Evolutionary conservation across 768 basidiomycete genomes (phyloP).

Genomic region (Podaxis sp.): DNA sequence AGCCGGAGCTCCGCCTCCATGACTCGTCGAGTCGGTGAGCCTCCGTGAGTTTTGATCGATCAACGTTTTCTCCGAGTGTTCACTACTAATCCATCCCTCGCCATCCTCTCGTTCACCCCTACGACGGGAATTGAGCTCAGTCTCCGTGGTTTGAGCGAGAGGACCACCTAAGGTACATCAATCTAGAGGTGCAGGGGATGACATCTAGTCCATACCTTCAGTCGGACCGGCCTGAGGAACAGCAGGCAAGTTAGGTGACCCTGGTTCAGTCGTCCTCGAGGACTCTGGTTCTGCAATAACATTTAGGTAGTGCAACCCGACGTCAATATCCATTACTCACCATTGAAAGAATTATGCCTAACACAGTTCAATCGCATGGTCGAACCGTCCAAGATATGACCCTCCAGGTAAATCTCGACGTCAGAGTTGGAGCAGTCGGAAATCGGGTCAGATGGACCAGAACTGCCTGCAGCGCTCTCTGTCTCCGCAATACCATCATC

Average conservation of each 20-base stretch:
- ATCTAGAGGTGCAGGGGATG: background rate
- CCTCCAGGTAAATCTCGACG: slow-evolving; percentile 37
- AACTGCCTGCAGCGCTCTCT: slow-evolving; percentile 11
- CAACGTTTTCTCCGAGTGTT: background rate
- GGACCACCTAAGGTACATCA: background rate
- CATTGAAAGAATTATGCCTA: slow-evolving; percentile 11
- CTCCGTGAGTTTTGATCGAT: background rate
- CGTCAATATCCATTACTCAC: slow-evolving; percentile 12
- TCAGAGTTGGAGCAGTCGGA: slow-evolving; percentile 22
- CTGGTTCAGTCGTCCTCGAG: background rate
- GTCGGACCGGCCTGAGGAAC: too few relatives aligned
- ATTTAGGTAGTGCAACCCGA: background rate
- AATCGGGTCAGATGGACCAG: slow-evolving; percentile 2
- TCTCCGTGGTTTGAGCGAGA: background rate
- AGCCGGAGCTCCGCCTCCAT: background rate
- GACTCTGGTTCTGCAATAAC: background rate
- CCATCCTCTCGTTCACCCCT: background rate
- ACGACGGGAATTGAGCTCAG: background rate
- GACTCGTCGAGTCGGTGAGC: background rate
- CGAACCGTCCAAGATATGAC: slow-evolving; percentile 32
- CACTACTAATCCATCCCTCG: slow-evolving; percentile 9
- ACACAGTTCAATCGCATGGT: slow-evolving; percentile 23
- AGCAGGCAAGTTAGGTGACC: background rate
- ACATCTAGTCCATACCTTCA: background rate
- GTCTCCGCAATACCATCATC: slow-evolving; percentile 2